Conservation (phyloP, 805 yeast genomes). For the Kuraishia piskuri region DNA sequence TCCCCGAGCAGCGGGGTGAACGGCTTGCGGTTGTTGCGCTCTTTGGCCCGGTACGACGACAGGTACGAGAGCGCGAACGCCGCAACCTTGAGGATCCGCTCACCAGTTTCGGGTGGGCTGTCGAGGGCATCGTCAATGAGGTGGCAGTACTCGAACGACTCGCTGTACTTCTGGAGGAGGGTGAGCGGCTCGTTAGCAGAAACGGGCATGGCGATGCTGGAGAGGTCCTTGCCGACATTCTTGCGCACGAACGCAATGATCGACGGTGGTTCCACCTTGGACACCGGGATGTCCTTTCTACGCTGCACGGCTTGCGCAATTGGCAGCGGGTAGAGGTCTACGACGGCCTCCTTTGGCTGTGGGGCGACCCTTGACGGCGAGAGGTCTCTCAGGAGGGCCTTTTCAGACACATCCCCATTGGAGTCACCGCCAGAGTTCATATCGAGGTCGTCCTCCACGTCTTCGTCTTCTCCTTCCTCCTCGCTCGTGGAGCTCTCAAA, state of each 20-base stretch:
- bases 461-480: background rate
- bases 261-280: constrained; percentile 71
- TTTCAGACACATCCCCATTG: background rate
- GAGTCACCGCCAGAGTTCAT: background rate
- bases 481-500: background rate
- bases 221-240: constrained; percentile 86
- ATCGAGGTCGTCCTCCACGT: background rate
- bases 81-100: constrained; percentile 59
- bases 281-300: constrained; percentile 48
- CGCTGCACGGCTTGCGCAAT: constrained; percentile 34
- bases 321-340: constrained; percentile 65
- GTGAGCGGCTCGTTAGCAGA: constrained; percentile 88
- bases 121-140: constrained; percentile 56
- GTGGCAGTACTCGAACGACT: constrained; percentile 67
- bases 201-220: constrained; percentile 87
- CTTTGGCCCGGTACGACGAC: constrained; percentile 64
- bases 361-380: background rate
- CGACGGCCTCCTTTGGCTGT: background rate
- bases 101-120: constrained; percentile 39
- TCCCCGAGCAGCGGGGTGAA: constrained; percentile 94
- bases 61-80: constrained; percentile 74
- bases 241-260: constrained; percentile 72
- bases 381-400: background rate
- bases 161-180: constrained; percentile 71
- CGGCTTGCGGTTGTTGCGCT: constrained; percentile 78